These are phyloP conservation scores for Pinus albicaulis DNA, from an alignment of 75 land plant genomes.

Conservation along the genomic window DNA sequence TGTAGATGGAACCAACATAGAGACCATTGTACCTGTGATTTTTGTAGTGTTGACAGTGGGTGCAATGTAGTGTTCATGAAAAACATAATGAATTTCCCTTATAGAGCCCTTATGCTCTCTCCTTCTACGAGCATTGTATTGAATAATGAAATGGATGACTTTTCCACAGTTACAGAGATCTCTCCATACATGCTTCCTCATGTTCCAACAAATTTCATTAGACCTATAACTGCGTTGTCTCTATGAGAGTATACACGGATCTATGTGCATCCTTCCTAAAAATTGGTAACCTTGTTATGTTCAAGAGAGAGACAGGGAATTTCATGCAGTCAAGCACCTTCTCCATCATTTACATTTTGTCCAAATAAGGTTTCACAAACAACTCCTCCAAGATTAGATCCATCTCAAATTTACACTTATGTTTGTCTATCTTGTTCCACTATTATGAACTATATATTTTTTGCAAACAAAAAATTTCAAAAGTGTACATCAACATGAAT, in stretches of 20 bases:
- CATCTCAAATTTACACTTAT: no score
- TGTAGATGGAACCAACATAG: constrained; percentile 77
- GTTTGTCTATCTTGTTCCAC: no score
- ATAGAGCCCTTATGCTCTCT: constrained; percentile 73
- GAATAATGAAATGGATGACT: constrained; percentile 97
- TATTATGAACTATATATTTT: no score
- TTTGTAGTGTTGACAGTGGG: constrained; percentile 76
- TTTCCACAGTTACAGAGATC: constrained; percentile 56
- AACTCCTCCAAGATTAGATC: no score
- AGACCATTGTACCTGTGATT: constrained; percentile 92
- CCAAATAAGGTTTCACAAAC: no score
- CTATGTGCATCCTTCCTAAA: constrained; percentile 57
- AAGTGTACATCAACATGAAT: no score
- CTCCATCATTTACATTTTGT: constrained; percentile 1
- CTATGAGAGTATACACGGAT: constrained; percentile 15
- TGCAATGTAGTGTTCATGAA: constrained; percentile 90
- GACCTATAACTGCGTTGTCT: constrained; percentile 21
- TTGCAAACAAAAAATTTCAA: no score
- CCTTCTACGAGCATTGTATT: constrained; percentile 87
- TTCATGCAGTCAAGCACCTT: constrained; percentile 7
- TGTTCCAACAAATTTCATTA: constrained; percentile 77
- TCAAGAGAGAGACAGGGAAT: constrained; percentile 29
- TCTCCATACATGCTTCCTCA: constrained; percentile 72
- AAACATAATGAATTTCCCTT: constrained; percentile 72
- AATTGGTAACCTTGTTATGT: constrained; percentile 53